These are phyloP conservation scores for Pseudogymnoascus sp. DNA, from an alignment of 2,329 filamentous ascomycete species.

Conservation along the genomic window DNA sequence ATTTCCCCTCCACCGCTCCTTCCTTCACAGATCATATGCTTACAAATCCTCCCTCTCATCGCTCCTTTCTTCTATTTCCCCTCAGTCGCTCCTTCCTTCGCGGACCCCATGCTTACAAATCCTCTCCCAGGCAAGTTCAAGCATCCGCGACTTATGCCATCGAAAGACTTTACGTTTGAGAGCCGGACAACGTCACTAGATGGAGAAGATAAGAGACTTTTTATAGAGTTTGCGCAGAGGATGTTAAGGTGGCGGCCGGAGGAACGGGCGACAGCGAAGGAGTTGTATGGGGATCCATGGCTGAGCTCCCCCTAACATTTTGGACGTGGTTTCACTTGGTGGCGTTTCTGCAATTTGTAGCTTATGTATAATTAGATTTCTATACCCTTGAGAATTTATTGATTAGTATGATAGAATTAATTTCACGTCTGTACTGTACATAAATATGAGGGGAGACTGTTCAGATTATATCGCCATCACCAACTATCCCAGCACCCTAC, in stretches of 20 bases:
- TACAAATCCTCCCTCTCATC: no score
- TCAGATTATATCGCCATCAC: background rate
- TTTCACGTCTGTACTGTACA: background rate
- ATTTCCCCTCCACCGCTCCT: no score
- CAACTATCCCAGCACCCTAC: background rate
- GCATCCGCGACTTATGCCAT: background rate
- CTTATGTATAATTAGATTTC: background rate
- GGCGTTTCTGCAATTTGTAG: background rate
- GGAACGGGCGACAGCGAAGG: constrained; percentile 28
- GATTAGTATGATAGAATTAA: background rate
- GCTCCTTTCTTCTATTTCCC: background rate
- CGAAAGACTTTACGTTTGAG: background rate
- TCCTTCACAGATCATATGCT: background rate
- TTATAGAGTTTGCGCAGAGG: constrained; percentile 25
- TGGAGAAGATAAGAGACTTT: constrained; percentile 28
- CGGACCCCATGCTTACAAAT: background rate
- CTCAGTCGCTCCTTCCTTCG: no score
- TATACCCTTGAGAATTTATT: background rate
- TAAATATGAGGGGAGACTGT: background rate
- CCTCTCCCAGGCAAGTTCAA: background rate
- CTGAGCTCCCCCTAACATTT: constrained; percentile 11
- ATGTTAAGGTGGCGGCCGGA: constrained; percentile 32
- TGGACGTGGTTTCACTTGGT: background rate
- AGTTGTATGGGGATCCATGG: constrained; percentile 29
- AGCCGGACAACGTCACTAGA: constrained; percentile 25